Evolutionary conservation across 257 asterid genomes (phyloP).

Genomic region (Rauvolfia tetraphylla): DNA sequence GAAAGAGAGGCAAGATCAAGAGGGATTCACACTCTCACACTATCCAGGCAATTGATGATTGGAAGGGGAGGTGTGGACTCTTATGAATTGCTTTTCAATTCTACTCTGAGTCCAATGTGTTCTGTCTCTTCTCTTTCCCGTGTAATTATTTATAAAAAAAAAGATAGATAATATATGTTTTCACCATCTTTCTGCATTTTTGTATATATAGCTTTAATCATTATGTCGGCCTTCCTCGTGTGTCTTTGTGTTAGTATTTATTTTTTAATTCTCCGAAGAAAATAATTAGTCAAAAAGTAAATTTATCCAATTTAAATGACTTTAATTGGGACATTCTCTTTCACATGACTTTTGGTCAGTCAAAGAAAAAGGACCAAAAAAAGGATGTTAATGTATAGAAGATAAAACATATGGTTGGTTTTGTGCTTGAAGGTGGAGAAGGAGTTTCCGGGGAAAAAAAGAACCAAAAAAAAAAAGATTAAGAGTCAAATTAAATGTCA

Average conservation of each 20-base stretch:
- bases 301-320: background rate
- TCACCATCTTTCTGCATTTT: background rate
- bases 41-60: no score
- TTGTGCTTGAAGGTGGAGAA: background rate
- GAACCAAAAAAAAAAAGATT: no score
- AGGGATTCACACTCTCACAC: no score
- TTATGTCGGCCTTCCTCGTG: constrained; percentile 12
- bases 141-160: no score
- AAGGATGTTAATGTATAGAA: no score
- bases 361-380: background rate
- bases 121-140: no score
- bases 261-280: background rate
- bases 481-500: background rate
- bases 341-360: background rate
- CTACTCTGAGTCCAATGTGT: no score
- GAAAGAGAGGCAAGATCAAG: no score
- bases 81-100: no score
- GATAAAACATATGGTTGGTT: background rate
- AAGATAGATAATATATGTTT: no score
- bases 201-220: constrained; percentile 1
- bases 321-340: background rate
- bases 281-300: background rate
- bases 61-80: no score
- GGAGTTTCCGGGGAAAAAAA: no score
- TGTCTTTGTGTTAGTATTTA: background rate